These are phyloP conservation scores for Blastomyces parvus DNA, from an alignment of 2,329 filamentous ascomycete genomes.

Conservation along the genomic window DNA sequence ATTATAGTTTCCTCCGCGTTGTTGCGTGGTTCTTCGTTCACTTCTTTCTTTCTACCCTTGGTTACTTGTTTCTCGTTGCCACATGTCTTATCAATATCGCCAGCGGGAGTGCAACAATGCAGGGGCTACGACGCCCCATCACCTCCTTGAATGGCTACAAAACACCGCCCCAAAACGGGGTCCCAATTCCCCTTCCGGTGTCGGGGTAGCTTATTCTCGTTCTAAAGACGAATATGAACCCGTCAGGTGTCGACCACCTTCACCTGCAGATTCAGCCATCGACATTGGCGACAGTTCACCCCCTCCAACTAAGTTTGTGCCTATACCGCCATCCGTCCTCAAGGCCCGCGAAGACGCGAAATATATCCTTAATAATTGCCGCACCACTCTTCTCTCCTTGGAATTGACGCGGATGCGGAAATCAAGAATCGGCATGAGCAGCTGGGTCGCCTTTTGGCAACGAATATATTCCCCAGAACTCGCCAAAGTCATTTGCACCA, in stretches of 20 bases:
- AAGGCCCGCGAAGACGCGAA: conserved; percentile 19
- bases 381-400: conserved; percentile 21
- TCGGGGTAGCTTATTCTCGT: neutral
- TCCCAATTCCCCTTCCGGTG: neutral
- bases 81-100: neutral
- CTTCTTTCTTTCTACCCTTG: neutral
- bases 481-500: conserved; percentile 9
- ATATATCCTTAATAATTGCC: conserved; percentile 21
- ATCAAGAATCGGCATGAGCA: conserved; percentile 21
- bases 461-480: conserved; percentile 20
- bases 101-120: neutral
- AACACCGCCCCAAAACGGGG: neutral
- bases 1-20: neutral
- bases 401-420: conserved; percentile 26
- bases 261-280: conserved; percentile 4
- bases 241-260: neutral
- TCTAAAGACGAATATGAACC: neutral
- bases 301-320: neutral
- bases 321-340: conserved; percentile 12
- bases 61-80: neutral
- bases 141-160: neutral
- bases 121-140: neutral
- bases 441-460: conserved; percentile 26
- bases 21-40: neutral
- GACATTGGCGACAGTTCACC: conserved; percentile 4